Conservation (phyloP, 768 basidiomycete species). For the Chalciporus chontae region DNA sequence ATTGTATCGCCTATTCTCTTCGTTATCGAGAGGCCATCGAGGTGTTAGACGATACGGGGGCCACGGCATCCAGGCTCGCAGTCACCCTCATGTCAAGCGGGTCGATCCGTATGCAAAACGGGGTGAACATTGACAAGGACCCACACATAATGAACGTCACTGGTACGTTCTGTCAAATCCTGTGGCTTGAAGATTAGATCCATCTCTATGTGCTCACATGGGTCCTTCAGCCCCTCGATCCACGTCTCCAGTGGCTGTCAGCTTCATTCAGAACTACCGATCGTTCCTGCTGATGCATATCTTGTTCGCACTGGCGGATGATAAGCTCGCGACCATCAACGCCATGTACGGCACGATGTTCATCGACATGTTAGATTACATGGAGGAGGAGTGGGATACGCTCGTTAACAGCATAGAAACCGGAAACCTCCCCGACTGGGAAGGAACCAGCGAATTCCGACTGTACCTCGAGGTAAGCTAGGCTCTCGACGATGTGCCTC, state of each 20-base stretch:
- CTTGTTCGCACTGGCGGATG: conserved; percentile 21
- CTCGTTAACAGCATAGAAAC: conserved; percentile 14
- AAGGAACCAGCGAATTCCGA: conserved; percentile 15
- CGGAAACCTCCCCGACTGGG: conserved; percentile 15
- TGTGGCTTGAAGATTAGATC: too few relatives aligned
- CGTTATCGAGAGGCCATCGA: conserved; percentile 6
- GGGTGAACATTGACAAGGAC: conserved; percentile 14
- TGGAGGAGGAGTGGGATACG: conserved; percentile 21
- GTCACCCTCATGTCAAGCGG: conserved; percentile 14
- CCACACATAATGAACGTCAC: conserved; percentile 6
- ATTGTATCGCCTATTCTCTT: conserved; percentile 22
- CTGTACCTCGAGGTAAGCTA: conserved; percentile 5
- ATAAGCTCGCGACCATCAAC: conserved; percentile 13
- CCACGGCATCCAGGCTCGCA: neutral
- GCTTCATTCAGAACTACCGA: conserved; percentile 18
- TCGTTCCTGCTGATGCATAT: conserved; percentile 20
- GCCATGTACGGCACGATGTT: conserved; percentile 16
- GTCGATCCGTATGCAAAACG: conserved; percentile 19
- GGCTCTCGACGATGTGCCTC: too few relatives aligned
- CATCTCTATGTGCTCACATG: too few relatives aligned
- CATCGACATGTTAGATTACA: conserved; percentile 18
- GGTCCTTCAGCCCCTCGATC: conserved; percentile 1
- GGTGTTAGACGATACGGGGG: conserved; percentile 1
- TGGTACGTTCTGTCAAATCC: neutral
- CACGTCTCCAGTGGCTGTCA: conserved; percentile 17